Percentiles rank a stretch among this genome's conserved stretches.
These are phyloP conservation scores for Coemansia brasiliensis DNA, from an alignment of 192 early-diverging fungal species.

Conservation along the genomic window DNA sequence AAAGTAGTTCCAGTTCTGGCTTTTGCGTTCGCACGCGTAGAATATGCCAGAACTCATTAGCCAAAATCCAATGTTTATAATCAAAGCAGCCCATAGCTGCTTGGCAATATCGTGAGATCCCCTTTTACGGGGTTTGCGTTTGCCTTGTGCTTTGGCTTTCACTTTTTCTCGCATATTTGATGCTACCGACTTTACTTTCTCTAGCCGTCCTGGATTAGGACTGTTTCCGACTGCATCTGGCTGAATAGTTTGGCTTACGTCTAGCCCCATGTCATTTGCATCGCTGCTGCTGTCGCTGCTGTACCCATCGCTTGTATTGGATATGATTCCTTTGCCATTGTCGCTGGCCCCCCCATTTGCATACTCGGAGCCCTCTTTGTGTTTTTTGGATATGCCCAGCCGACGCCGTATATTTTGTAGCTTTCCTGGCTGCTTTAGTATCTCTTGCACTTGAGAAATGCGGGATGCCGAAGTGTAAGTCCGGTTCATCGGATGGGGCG, in stretches of 20 bases:
- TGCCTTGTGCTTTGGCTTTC: not conserved
- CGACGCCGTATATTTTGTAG: conserved; percentile 23
- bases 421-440: conserved; percentile 6
- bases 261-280: conserved; percentile 5
- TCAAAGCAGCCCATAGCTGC: conserved; percentile 40
- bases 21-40: conserved; percentile 24
- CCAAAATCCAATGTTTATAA: conserved; percentile 48
- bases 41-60: conserved; percentile 36
- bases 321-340: not conserved
- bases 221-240: not conserved
- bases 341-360: not conserved
- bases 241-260: conserved; percentile 10
- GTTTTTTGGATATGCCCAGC: not conserved
- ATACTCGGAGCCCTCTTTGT: not conserved
- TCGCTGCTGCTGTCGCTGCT: not conserved
- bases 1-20: conserved; percentile 41
- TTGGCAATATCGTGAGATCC: conserved; percentile 21
- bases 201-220: conserved; percentile 4
- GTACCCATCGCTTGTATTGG: not conserved
- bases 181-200: conserved; percentile 15
- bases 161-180: conserved; percentile 18
- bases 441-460: conserved; percentile 30
- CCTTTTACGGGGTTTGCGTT: not conserved
- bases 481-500: conserved; percentile 25
- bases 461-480: conserved; percentile 41